phyloP scores from a whole-genome alignment of 139 green algal species.

The Medakamo hakoo region DNA sequence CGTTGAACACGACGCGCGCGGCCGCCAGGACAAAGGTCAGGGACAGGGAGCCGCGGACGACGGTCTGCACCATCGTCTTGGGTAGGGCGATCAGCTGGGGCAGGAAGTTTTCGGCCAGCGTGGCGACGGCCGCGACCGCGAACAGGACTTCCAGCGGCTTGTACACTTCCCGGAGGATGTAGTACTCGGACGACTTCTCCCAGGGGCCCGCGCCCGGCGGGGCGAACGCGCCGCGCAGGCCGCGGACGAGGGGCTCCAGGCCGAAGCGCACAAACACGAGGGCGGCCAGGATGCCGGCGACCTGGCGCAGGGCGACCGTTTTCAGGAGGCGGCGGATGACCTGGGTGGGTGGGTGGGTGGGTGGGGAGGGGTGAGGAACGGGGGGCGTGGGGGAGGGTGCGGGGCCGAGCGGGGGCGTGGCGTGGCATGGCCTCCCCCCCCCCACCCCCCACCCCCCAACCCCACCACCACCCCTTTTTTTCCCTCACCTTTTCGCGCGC shows the following conservation, averaged over 20 bases:
- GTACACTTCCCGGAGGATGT: constrained; percentile 61
- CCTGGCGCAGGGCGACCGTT: constrained; percentile 39
- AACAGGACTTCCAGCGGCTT: constrained; percentile 77
- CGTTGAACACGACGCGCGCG: constrained; percentile 64
- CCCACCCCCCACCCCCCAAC: no score
- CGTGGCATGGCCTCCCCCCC: no score
- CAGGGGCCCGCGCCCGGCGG: constrained; percentile 23
- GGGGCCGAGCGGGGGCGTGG: no score
- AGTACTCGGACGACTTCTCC: constrained; percentile 42
- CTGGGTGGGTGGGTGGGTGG: no score
- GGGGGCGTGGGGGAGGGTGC: no score
- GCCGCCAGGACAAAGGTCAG: constrained; percentile 68
- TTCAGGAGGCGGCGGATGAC: constrained; percentile 42
- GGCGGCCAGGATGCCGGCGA: constrained; percentile 19
- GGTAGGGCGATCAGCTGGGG: constrained; percentile 64
- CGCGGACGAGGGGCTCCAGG: constrained; percentile 34
- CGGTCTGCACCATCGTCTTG: constrained; percentile 30
- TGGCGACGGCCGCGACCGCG: constrained; percentile 67
- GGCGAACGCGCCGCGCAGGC: constrained; percentile 15
- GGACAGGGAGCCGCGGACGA: constrained; percentile 63
- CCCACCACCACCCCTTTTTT: no score
- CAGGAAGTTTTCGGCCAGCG: constrained; percentile 69
- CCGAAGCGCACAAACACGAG: constrained; percentile 27
- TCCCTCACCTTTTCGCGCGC: constrained; percentile 19
- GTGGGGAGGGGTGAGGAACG: no score